phyloP scores from a whole-genome alignment of 768 basidiomycete species.

The Xerocomus spinulosus region DNA sequence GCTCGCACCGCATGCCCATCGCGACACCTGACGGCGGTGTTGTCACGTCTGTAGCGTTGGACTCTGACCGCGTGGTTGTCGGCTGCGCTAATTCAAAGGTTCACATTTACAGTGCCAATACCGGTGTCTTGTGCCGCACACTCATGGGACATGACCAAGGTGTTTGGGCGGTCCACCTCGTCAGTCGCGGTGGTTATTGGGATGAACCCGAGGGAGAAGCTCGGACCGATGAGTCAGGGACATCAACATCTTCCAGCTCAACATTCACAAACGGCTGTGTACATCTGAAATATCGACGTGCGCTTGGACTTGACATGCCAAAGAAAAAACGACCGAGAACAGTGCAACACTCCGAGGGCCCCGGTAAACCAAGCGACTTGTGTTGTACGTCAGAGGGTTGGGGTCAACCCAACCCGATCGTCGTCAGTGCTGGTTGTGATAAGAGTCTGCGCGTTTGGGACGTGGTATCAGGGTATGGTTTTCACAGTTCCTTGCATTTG shows the following conservation, averaged over 20 bases:
- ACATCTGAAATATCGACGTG: conserved; percentile 38
- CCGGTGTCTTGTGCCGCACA: conserved; percentile 71
- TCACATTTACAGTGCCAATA: conserved; percentile 76
- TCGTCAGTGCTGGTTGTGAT: conserved; percentile 93
- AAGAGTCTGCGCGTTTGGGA: conserved; percentile 93
- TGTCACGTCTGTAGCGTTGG: conserved; percentile 84
- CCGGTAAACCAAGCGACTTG: conserved; percentile 43
- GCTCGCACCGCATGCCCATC: conserved; percentile 52
- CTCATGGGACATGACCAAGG: conserved; percentile 82
- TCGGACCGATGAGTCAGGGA: conserved; percentile 8
- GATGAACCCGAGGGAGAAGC: conserved; percentile 14
- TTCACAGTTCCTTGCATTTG: background rate
- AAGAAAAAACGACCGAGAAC: conserved; percentile 22
- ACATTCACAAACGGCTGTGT: conserved; percentile 22
- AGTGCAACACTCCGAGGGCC: conserved; percentile 7
- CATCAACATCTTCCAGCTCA: background rate
- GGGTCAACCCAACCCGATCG: conserved; percentile 79
- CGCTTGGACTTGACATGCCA: conserved; percentile 42
- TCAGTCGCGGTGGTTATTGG: conserved; percentile 58
- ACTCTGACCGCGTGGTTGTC: conserved; percentile 79
- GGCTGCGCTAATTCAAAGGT: conserved; percentile 84
- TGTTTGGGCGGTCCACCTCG: conserved; percentile 89
- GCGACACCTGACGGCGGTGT: conserved; percentile 50
- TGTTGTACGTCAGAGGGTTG: conserved; percentile 78
- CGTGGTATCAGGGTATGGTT: conserved; percentile 68